Base-by-base conservation (phyloP, 176 grass and related monocot genomes). In the Chloris gayana region DNA sequence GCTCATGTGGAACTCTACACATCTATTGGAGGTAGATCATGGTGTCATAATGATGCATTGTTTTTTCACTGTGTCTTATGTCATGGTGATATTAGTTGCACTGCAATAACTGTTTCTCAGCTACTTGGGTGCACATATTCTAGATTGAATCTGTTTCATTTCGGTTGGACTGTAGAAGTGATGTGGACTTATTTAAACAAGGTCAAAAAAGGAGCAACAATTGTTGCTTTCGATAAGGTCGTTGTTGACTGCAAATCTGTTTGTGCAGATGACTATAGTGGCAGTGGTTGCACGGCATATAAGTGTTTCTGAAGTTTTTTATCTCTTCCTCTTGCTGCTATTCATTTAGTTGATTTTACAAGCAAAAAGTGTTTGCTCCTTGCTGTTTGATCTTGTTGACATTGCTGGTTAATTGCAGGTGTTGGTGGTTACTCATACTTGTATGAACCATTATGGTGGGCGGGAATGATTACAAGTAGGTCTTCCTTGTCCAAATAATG, bases 391-490 rank as follows among this genome's bases (percentile, higher is more conserved):
- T 21, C 31, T 14, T 51, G 14, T 54, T 73, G 34, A 75, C 19
- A 51, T 84, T 77, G 63, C 44, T 27, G 66, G 13, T 93, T 84
- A 31, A 47, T 76, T 78, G 58, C 89, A 97, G 94, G 91, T 54
- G 89, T 83, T 82, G 94, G 94, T 73, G 94, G 94, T 66, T 97
- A 97, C 85, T 97, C 94, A 70, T 97, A 97, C 80, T 87, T 97
- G 74, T 94, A 90, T 15, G 94, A 97, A 85, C 94, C 94, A 71
- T 77, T 97, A 70, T 97, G 94, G 94, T 97, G 94, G 94, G 89
- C 80, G 58, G 94, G 94, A 81, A 97, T 97, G 94, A 90, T 94
- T 77, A 81, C 94, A 89, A 97, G 94, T 97, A 87, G 81, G 91
- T 87, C 19, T 68, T 67, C 33, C 42, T 71, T 76, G 15, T 83